phyloP scores from a whole-genome alignment of 2,329 filamentous ascomycete species.

The Cercospora zeina region DNA sequence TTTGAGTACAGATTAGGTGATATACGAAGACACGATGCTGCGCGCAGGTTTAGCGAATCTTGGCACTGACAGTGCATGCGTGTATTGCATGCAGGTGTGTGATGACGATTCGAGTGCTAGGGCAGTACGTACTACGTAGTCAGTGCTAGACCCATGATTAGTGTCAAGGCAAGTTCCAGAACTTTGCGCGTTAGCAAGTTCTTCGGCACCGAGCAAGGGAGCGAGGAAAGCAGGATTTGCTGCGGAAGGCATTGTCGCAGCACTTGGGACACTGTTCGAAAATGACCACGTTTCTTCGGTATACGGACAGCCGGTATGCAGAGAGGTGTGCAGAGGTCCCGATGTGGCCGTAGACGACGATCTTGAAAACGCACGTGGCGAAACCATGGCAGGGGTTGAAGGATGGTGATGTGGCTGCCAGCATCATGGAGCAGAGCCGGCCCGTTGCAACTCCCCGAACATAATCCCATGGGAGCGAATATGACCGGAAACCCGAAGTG shows the following conservation, averaged over 20 bases:
- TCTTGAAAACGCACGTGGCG: slow-evolving; percentile 12
- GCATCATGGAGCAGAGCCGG: slow-evolving; percentile 6
- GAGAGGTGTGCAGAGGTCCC: slow-evolving; percentile 1
- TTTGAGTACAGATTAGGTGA: slow-evolving; percentile 10
- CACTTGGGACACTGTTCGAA: not conserved
- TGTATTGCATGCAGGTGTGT: slow-evolving; percentile 6
- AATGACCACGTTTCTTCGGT: not conserved
- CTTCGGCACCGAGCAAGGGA: slow-evolving; percentile 14
- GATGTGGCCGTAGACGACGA: not conserved
- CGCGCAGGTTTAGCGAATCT: slow-evolving; percentile 4
- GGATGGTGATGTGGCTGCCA: slow-evolving; percentile 13
- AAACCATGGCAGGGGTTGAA: slow-evolving; percentile 3
- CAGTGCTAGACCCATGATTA: not conserved
- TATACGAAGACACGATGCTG: slow-evolving; percentile 1
- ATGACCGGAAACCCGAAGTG: slow-evolving; percentile 4
- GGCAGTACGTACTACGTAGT: slow-evolving; percentile 6
- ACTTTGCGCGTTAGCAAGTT: not conserved
- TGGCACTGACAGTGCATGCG: not conserved
- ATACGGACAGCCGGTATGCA: not conserved
- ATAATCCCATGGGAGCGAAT: slow-evolving; percentile 1
- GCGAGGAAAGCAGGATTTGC: not conserved
- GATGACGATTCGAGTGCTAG: slow-evolving; percentile 10
- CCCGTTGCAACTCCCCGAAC: slow-evolving; percentile 1
- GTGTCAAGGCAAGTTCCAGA: slow-evolving; percentile 9
- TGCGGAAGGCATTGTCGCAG: not conserved